phyloP scores from a whole-genome alignment of 1,284 basidiomycete species.

The Megacollybia platyphylla region DNA sequence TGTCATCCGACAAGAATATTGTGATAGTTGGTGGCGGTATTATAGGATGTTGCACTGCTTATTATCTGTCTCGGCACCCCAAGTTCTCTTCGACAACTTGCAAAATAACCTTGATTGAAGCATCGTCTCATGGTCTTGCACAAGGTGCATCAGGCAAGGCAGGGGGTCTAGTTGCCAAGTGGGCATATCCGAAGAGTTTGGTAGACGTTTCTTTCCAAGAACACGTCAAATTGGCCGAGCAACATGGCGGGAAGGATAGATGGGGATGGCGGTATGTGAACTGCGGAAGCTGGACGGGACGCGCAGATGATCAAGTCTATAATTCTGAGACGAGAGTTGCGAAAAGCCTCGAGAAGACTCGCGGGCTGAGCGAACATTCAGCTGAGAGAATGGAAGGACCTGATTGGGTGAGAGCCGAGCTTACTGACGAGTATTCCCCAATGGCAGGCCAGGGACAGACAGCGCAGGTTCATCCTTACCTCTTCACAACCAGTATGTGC shows the following conservation, averaged over 20 bases:
- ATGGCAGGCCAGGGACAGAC: conserved; percentile 51
- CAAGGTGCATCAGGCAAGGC: conserved; percentile 83
- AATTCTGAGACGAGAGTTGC: conserved; percentile 17
- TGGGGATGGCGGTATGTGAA: conserved; percentile 76
- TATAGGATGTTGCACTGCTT: conserved; percentile 79
- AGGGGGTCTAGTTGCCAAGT: conserved; percentile 82
- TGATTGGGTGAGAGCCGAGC: conserved; percentile 44
- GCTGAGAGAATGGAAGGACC: conserved; percentile 30
- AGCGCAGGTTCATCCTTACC: conserved; percentile 74
- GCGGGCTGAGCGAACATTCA: conserved; percentile 26
- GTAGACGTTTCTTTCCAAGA: conserved; percentile 69
- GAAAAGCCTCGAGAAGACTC: conserved; percentile 40
- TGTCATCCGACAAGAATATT: conserved; percentile 12
- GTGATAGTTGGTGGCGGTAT: conserved; percentile 44
- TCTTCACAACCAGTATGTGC: conserved; percentile 71
- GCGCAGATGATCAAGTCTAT: conserved; percentile 13
- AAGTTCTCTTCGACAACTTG: conserved; percentile 24
- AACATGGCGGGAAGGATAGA: conserved; percentile 56
- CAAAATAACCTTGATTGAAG: conserved; percentile 66
- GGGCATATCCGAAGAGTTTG: conserved; percentile 70
- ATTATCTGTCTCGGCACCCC: conserved; percentile 59
- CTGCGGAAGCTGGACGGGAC: conserved; percentile 58
- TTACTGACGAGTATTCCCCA: conserved; percentile 46
- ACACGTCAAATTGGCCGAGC: conserved; percentile 66
- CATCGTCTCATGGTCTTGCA: conserved; percentile 50